These are phyloP conservation scores for Emericellopsis cladophorae DNA, from an alignment of 2,329 filamentous ascomycete species.

Conservation along the genomic window DNA sequence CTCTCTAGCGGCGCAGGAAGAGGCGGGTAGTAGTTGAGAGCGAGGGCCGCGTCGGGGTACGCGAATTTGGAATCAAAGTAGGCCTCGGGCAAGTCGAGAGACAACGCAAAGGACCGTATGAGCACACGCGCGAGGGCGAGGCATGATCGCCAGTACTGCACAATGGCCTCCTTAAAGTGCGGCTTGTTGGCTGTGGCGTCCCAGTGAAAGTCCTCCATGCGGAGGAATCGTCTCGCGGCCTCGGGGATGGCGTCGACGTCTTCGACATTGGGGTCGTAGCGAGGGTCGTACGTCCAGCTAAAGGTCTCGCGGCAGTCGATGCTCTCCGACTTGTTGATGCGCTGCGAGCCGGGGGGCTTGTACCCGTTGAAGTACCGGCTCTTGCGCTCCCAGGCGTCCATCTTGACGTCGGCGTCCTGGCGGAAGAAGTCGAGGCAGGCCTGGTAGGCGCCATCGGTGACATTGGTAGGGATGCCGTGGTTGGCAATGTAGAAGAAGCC, in stretches of 20 bases:
- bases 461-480: constrained; percentile 26
- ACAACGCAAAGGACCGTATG: constrained; percentile 39
- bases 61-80: constrained; percentile 42
- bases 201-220: constrained; percentile 39
- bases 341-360: constrained; percentile 22
- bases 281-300: constrained; percentile 37
- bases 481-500: constrained; percentile 45
- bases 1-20: constrained; percentile 1
- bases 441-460: constrained; percentile 15
- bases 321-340: constrained; percentile 35
- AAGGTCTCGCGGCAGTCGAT: constrained; percentile 38
- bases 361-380: constrained; percentile 36
- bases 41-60: constrained; percentile 32
- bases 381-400: constrained; percentile 17
- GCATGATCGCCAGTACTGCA: constrained; percentile 33
- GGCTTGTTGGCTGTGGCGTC: constrained; percentile 32
- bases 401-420: constrained; percentile 29
- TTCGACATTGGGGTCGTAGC: constrained; percentile 33
- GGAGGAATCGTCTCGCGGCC: constrained; percentile 26
- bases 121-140: constrained; percentile 37
- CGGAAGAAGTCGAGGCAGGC: constrained; percentile 32
- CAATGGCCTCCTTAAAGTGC: constrained; percentile 30
- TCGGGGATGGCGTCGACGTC: constrained; percentile 24
- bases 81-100: constrained; percentile 36
- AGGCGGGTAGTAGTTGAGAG: constrained; percentile 26